Percentiles rank a stretch among this genome's conserved stretches.
phyloP scores from a whole-genome alignment of 257 asterid genomes.

The Datura wrightii region DNA sequence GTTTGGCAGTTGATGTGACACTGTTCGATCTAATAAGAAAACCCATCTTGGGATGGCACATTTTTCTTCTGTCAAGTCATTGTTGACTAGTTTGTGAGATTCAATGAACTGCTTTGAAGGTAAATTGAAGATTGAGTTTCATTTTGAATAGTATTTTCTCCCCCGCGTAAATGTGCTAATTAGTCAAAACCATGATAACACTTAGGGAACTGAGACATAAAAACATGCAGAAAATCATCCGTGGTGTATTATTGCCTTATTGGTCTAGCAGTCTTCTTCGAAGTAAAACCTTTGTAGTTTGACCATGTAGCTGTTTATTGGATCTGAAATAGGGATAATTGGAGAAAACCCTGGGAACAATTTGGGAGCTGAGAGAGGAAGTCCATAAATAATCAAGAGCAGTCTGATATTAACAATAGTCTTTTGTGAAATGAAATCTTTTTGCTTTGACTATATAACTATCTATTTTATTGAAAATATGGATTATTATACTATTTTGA shows the following conservation, averaged over 20 bases:
- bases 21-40: not conserved
- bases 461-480: not conserved
- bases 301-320: not conserved
- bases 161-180: not conserved
- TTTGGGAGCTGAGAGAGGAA: conserved; percentile 1
- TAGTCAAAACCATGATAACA: not conserved
- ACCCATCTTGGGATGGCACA: not conserved
- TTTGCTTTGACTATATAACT: not conserved
- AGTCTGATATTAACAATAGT: not conserved
- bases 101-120: conserved; percentile 1
- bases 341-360: not conserved
- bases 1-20: not conserved
- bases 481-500: not conserved
- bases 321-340: not conserved
- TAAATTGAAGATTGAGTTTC: not conserved
- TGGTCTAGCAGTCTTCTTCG: not conserved
- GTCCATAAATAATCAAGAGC: not conserved
- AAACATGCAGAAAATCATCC: not conserved
- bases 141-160: not conserved
- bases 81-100: not conserved
- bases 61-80: not conserved
- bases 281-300: conserved; percentile 11
- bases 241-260: not conserved
- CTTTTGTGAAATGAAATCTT: not conserved
- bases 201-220: not conserved